Base-by-base conservation (phyloP, 805 yeast genomes). In the Candida railenensis region DNA sequence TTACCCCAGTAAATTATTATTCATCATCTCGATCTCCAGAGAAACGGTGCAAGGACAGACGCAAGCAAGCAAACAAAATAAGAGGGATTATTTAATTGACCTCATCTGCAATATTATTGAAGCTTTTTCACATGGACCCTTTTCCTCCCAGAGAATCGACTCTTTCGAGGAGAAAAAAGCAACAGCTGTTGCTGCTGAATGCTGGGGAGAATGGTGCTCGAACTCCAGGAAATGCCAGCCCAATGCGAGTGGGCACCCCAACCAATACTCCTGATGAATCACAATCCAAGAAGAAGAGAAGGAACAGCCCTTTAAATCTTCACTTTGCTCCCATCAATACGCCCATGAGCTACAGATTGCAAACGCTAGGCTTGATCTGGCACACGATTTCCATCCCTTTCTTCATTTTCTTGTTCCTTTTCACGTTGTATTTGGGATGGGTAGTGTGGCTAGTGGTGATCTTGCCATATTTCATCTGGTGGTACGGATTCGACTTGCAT, bases 351-450 rank as follows among this genome's bases (percentile, higher is more conserved):
- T 71, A 84, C 50, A 66, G 96, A 42, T 56, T 82, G 15, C 85
- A 89, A 53, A 88, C 92, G 0, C 56, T 84, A 3, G 81, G 82
- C 1, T 79, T 89, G 12, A 73, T 87, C 2, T 78, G 89, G 80
- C 96, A 89, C 63, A 78, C 85, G 1, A 73, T 88, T 15, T 76
- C 87, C 3, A 82, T 88, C 25, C 85, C 95, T 1, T 59, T 77
- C 1, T 74, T 83, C 41, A 63, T 78, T 1, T 68, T 80, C 5
- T 43, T 82, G 3, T 82, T 84, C 53, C 73, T 89, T 37, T 54
- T 63, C 44, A 66, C 81, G 9, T 56, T 80, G 1, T 63, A 67
- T 19, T 49, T 65, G 21, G 77, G 77, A 0, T 71, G 86, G 66
- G 74, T 90, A 0, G 69, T 82, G 37, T 90, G 97, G 96, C 73